These are phyloP conservation scores for Amylocarpus encephaloides DNA, from an alignment of 2,329 filamentous ascomycete genomes.

Conservation along the genomic window DNA sequence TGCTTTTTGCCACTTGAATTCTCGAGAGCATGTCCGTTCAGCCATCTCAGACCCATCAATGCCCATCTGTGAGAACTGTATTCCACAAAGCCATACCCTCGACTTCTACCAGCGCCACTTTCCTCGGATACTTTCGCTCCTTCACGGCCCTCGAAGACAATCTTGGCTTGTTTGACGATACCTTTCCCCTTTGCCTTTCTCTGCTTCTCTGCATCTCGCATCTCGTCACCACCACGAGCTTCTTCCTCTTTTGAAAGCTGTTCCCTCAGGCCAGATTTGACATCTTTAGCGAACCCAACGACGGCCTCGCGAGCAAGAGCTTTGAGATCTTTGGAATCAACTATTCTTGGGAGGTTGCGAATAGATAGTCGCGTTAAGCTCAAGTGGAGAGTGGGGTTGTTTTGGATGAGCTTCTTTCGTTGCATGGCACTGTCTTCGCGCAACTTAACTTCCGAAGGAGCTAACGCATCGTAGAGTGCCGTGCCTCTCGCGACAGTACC, in stretches of 20 bases:
- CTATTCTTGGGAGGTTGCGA: conserved; percentile 79
- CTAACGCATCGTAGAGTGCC: conserved; percentile 67
- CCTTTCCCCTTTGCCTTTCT: conserved; percentile 79
- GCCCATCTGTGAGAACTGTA: conserved; percentile 91
- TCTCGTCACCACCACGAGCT: conserved; percentile 69
- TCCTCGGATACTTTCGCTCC: conserved; percentile 78
- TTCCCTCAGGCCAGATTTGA: conserved; percentile 68
- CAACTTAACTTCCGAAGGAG: conserved; percentile 77
- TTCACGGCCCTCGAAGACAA: conserved; percentile 83
- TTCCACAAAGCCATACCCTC: conserved; percentile 96
- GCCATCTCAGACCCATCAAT: conserved; percentile 87
- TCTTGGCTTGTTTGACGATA: conserved; percentile 86
- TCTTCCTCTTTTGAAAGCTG: conserved; percentile 88
- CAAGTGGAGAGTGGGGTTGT: conserved; percentile 82
- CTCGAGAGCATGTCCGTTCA: conserved; percentile 69
- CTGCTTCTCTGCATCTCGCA: conserved; percentile 71
- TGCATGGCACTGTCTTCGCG: conserved; percentile 81
- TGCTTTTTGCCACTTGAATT: conserved; percentile 71
- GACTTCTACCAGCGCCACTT: conserved; percentile 71
- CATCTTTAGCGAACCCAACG: conserved; percentile 88
- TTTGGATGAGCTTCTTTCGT: conserved; percentile 82
- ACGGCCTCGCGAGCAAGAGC: conserved; percentile 85
- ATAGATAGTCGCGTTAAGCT: conserved; percentile 85
- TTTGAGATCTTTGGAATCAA: conserved; percentile 84
- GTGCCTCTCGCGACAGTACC: conserved; percentile 75